Percentiles rank a stretch among this genome's conserved stretches.
These are phyloP conservation scores for Stephanocyclus meneghinianus DNA, from an alignment of 352 stramenopile genomes.

Conservation along the genomic window DNA sequence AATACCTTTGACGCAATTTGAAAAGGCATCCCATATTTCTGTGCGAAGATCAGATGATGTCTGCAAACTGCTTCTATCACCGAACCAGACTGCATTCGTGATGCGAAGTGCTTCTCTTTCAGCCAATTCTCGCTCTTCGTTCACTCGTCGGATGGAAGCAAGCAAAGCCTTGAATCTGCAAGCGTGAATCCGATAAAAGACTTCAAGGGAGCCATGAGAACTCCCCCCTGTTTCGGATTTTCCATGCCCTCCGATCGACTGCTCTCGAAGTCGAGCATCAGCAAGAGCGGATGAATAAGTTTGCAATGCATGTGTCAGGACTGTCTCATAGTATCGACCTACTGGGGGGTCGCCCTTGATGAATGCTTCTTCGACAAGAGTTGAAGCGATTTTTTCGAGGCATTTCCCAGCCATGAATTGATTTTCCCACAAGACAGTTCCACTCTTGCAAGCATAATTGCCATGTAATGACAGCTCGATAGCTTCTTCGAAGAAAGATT, in stretches of 20 bases:
- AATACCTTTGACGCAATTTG: conserved; percentile 67
- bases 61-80: conserved; percentile 38
- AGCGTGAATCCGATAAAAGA: conserved; percentile 78
- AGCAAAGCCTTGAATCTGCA: conserved; percentile 79
- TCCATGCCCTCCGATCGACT: conserved; percentile 47
- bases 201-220: conserved; percentile 74
- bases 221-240: conserved; percentile 69
- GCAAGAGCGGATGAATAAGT: conserved; percentile 59
- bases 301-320: conserved; percentile 59
- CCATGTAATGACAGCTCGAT: conserved; percentile 46
- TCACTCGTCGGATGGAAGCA: conserved; percentile 40
- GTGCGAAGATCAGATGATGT: conserved; percentile 35
- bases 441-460: conserved; percentile 49
- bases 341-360: neutral
- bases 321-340: conserved; percentile 66
- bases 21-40: conserved; percentile 72
- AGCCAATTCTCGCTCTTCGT: conserved; percentile 50
- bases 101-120: conserved; percentile 72
- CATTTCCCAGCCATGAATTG: conserved; percentile 82
- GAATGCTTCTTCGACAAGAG: conserved; percentile 63
- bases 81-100: conserved; percentile 62
- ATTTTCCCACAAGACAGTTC: conserved; percentile 62
- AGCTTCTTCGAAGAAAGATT: conserved; percentile 63
- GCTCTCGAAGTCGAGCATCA: conserved; percentile 57
- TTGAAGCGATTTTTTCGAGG: conserved; percentile 79